These are phyloP conservation scores for Rhododendron griersonianum DNA, from an alignment of 148 eudicot species.

Conservation along the genomic window DNA sequence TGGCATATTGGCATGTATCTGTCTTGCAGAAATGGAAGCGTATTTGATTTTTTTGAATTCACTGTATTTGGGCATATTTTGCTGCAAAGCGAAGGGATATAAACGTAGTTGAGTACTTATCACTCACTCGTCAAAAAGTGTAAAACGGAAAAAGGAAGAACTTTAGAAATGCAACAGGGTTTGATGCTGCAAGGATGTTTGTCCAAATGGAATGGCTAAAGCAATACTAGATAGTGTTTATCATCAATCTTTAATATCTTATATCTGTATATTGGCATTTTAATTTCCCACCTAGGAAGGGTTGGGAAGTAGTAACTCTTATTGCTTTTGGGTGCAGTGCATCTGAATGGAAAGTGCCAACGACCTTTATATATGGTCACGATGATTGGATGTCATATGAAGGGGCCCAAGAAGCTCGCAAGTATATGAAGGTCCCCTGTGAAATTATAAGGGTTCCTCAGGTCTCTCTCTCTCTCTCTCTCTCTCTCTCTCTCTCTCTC, in stretches of 20 bases:
- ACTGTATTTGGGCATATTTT: background rate
- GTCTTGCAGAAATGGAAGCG: background rate
- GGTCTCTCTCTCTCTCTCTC: constrained; percentile 44
- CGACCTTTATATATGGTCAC: constrained; percentile 78
- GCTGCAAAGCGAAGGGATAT: background rate
- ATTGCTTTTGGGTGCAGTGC: constrained; percentile 50
- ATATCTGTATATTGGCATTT: background rate
- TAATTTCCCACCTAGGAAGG: background rate
- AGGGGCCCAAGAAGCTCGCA: constrained; percentile 88
- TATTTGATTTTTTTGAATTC: background rate
- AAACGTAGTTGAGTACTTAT: background rate
- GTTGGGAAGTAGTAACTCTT: background rate
- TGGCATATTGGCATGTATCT: background rate
- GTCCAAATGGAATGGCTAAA: background rate
- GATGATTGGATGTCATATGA: constrained; percentile 92
- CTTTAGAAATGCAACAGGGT: background rate
- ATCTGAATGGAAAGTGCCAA: constrained; percentile 97
- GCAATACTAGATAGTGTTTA: background rate
- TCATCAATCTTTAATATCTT: background rate
- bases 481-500: background rate
- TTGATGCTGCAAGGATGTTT: background rate
- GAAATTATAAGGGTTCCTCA: constrained; percentile 88
- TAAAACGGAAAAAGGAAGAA: background rate
- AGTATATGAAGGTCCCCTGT: constrained; percentile 83
- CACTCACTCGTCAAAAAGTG: background rate